A percentile compares a stretch with the other conserved stretches of the same genome.
Evolutionary conservation across 2,329 filamentous ascomycete species (phyloP).

Genomic region (Aspergillus flavus): DNA sequence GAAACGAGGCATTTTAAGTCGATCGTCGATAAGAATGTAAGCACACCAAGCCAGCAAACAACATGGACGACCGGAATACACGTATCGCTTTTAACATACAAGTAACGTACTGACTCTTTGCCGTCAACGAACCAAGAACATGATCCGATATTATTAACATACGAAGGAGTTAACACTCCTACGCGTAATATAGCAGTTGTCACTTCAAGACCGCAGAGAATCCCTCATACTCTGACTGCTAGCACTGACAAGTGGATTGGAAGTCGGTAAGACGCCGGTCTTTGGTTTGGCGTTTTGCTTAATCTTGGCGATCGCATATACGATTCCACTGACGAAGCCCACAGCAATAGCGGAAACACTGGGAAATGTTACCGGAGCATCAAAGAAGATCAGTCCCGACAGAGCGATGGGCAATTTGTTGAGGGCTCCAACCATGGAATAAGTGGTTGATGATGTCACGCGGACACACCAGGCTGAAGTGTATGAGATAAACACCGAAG

Average conservation of each 20-base stretch:
- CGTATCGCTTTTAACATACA: constrained; percentile 33
- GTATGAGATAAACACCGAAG: constrained; percentile 98
- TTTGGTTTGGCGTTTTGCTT: constrained; percentile 71
- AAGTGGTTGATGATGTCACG: constrained; percentile 94
- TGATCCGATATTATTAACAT: neutral
- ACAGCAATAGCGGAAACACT: constrained; percentile 89
- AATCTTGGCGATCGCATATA: constrained; percentile 86
- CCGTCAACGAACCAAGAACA: neutral
- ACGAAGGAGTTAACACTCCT: neutral
- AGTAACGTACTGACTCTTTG: constrained; percentile 13
- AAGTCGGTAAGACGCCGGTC: constrained; percentile 68
- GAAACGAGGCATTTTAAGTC: neutral
- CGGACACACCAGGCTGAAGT: constrained; percentile 98
- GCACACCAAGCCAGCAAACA: neutral
- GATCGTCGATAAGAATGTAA: neutral
- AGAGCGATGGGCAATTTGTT: constrained; percentile 98
- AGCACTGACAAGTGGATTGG: constrained; percentile 76
- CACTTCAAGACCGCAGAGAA: constrained; percentile 68
- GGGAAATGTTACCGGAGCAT: constrained; percentile 87
- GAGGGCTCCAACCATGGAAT: constrained; percentile 96
- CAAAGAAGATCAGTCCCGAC: constrained; percentile 91
- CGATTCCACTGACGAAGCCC: constrained; percentile 88
- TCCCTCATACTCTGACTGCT: constrained; percentile 91
- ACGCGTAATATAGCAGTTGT: neutral
- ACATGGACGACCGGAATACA: constrained; percentile 8